Percentiles rank a stretch among this genome's conserved stretches.
Evolutionary conservation across 371 early-diverging fungal species (phyloP).

Genomic region (Mucor indicus): DNA sequence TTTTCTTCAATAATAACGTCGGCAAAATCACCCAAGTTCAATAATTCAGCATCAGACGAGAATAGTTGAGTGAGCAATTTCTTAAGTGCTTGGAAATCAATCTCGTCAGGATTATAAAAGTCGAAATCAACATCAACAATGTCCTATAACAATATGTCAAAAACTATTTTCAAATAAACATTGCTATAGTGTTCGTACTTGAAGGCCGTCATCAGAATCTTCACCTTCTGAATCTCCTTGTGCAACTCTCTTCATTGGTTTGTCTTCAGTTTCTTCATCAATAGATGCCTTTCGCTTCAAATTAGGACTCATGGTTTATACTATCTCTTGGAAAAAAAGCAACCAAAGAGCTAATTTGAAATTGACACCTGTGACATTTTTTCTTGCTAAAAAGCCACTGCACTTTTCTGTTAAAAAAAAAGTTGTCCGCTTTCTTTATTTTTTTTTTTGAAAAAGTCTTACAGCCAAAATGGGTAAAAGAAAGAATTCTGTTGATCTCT

Average conservation of each 20-base stretch:
- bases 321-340: no score
- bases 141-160: conserved; percentile 41
- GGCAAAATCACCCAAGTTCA: conserved; percentile 74
- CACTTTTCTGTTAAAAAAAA: no score
- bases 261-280: conserved; percentile 8
- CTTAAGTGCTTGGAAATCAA: conserved; percentile 93
- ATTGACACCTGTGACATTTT: no score
- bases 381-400: no score
- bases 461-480: conserved; percentile 28
- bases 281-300: conserved; percentile 41
- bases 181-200: conserved; percentile 8
- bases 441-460: not conserved
- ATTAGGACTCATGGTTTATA: conserved; percentile 8
- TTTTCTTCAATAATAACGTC: conserved; percentile 82
- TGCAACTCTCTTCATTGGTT: conserved; percentile 12
- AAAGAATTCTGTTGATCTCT: conserved; percentile 15
- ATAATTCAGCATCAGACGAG: conserved; percentile 73
- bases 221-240: conserved; percentile 34
- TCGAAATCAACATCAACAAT: conserved; percentile 94
- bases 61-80: conserved; percentile 77
- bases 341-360: no score
- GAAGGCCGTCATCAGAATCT: conserved; percentile 51
- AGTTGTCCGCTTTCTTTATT: no score
- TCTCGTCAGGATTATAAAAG: conserved; percentile 85
- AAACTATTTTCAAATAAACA: not conserved